Conservation (phyloP, 805 yeast genomes). For the Barnettozyma sucrosica region DNA sequence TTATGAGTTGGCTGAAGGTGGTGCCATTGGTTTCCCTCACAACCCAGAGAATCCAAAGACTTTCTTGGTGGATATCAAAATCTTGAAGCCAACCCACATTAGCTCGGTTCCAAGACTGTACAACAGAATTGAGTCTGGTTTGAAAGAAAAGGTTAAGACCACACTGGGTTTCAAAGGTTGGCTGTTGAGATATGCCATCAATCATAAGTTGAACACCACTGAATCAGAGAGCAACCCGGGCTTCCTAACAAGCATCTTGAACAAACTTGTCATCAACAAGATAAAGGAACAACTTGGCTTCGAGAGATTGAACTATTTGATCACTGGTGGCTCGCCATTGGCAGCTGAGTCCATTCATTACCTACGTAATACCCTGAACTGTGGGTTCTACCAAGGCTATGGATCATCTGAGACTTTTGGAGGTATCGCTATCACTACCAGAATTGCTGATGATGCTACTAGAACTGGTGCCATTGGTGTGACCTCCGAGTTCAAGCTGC, state of each 20-base stretch:
- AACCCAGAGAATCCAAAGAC: constrained; percentile 45
- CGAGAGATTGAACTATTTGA: constrained; percentile 33
- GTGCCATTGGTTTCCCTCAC: constrained; percentile 49
- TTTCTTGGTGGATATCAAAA: constrained; percentile 52
- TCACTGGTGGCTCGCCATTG: constrained; percentile 68
- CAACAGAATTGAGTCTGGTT: constrained; percentile 55
- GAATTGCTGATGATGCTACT: constrained; percentile 45
- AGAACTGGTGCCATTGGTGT: constrained; percentile 53
- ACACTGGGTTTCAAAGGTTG: constrained; percentile 41
- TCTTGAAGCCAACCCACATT: constrained; percentile 46
- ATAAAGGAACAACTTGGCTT: constrained; percentile 44
- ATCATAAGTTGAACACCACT: constrained; percentile 31
- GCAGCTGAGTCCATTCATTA: constrained; percentile 55
- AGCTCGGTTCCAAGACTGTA: constrained; percentile 61
- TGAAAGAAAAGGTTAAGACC: constrained; percentile 42
- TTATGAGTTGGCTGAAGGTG: constrained; percentile 41
- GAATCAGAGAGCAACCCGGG: constrained; percentile 30
- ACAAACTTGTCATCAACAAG: constrained; percentile 35
- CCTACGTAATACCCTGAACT: constrained; percentile 53
- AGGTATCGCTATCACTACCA: constrained; percentile 43
- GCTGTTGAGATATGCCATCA: constrained; percentile 35
- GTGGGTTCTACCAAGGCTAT: constrained; percentile 62
- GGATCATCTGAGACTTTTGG: constrained; percentile 71
- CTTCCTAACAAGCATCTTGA: constrained; percentile 31
- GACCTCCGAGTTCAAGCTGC: constrained; percentile 50